Conservation (phyloP, 2,329 filamentous ascomycete genomes). For the Ophiosphaerella narmari region DNA sequence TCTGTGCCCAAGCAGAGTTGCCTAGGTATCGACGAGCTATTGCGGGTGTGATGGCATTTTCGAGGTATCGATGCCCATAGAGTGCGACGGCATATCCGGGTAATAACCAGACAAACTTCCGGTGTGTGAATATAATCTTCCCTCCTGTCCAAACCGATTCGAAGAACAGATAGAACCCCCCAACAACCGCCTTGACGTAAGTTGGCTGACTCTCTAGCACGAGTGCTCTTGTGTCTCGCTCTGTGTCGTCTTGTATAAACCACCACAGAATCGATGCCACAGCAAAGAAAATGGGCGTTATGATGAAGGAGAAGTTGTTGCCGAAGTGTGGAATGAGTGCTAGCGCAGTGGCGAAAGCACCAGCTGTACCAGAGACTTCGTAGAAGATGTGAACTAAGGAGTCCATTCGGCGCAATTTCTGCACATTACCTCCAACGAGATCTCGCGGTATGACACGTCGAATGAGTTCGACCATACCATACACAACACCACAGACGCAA, state of each 20-base stretch:
- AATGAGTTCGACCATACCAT: slow-evolving; percentile 59
- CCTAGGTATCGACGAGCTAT: slow-evolving; percentile 55
- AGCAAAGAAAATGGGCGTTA: slow-evolving; percentile 56
- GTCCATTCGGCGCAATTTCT: slow-evolving; percentile 56
- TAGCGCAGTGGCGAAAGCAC: slow-evolving; percentile 56
- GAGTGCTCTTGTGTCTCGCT: slow-evolving; percentile 22
- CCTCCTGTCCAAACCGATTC: slow-evolving; percentile 54
- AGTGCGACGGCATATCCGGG: slow-evolving; percentile 56
- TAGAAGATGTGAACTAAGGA: slow-evolving; percentile 55
- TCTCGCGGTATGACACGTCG: slow-evolving; percentile 57
- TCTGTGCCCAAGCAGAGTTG: slow-evolving; percentile 56
- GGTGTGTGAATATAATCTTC: slow-evolving; percentile 53
- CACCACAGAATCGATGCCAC: slow-evolving; percentile 51
- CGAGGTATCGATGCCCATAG: slow-evolving; percentile 57
- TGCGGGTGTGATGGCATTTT: slow-evolving; percentile 54
- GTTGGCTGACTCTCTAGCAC: slow-evolving; percentile 33
- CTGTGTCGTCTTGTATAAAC: slow-evolving; percentile 50
- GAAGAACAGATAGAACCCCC: slow-evolving; percentile 52
- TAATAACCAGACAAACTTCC: slow-evolving; percentile 57
- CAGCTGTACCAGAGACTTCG: slow-evolving; percentile 54
- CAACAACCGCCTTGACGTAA: slow-evolving; percentile 47
- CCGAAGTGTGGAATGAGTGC: slow-evolving; percentile 56
- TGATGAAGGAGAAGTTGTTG: slow-evolving; percentile 58
- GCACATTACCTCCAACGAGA: slow-evolving; percentile 57
- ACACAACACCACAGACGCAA: slow-evolving; percentile 33